Conservation (phyloP, 1,139 yeast species). For the Lodderomyces metapsilosis region DNA sequence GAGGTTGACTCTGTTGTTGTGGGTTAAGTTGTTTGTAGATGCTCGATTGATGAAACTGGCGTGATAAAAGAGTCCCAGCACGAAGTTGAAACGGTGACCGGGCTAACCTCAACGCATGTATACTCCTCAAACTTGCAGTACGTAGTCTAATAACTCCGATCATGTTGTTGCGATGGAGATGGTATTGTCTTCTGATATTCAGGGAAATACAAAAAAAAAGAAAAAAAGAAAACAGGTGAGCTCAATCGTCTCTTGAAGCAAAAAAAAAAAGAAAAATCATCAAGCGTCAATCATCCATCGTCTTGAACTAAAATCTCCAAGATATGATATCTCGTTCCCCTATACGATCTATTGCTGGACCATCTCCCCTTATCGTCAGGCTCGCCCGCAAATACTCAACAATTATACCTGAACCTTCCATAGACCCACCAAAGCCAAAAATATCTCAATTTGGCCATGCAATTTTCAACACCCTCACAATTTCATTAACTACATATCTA, state of each 20-base stretch:
- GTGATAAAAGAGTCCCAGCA: background rate
- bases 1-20: conserved; percentile 2
- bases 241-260: no score
- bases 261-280: background rate
- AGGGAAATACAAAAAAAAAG: background rate
- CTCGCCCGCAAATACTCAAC: background rate
- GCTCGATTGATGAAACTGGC: conserved; percentile 3
- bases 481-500: conserved; percentile 42
- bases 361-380: background rate
- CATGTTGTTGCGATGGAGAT: background rate
- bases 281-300: no score
- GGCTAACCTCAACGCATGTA: background rate
- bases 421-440: conserved; percentile 26
- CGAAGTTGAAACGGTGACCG: background rate
- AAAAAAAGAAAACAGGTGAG: no score
- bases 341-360: background rate
- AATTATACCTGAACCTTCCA: background rate
- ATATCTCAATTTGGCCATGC: conserved; percentile 40
- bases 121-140: background rate
- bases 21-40: conserved; percentile 7
- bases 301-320: no score
- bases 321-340: background rate
- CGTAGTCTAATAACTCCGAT: conserved; percentile 4
- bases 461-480: conserved; percentile 37
- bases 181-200: background rate